Evolutionary conservation across 768 basidiomycete species (phyloP).

Genomic region (Lactifluus pinguis): DNA sequence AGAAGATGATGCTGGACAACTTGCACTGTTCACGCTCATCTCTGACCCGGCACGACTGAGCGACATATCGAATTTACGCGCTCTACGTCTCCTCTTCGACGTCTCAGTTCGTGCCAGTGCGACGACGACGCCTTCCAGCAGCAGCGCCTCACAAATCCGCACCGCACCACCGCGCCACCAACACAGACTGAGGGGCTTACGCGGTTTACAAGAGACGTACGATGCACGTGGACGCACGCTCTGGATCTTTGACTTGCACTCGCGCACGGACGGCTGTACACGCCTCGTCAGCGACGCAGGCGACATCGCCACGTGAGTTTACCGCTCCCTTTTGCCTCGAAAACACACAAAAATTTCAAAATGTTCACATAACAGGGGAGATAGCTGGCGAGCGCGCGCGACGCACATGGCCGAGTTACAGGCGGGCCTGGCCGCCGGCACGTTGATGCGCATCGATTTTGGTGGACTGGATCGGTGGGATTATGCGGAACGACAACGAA

Average conservation of each 20-base stretch:
- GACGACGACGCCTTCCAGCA: conserved; percentile 33
- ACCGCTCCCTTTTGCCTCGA: no score
- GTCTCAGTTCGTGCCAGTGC: conserved; percentile 42
- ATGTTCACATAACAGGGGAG: conserved; percentile 54
- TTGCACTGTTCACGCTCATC: conserved; percentile 45
- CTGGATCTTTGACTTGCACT: conserved; percentile 68
- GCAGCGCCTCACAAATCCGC: conserved; percentile 21
- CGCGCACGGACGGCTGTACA: conserved; percentile 57
- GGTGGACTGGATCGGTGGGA: conserved; percentile 73
- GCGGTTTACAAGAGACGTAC: conserved; percentile 69
- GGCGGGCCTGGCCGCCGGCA: conserved; percentile 48
- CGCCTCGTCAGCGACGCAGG: conserved; percentile 51
- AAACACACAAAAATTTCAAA: background rate
- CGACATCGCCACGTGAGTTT: conserved; percentile 59
- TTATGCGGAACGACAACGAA: conserved; percentile 49
- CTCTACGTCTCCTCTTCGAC: conserved; percentile 63
- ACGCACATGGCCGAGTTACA: conserved; percentile 67
- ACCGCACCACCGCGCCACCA: conserved; percentile 37
- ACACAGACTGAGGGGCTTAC: conserved; percentile 51
- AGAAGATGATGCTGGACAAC: conserved; percentile 17
- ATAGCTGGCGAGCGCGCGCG: conserved; percentile 72
- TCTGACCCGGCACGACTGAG: conserved; percentile 37
- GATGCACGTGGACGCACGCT: conserved; percentile 41
- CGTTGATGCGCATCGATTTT: conserved; percentile 68
- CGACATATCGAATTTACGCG: conserved; percentile 53